phyloP scores from a whole-genome alignment of 768 basidiomycete genomes.

The Lepiota venenata region DNA sequence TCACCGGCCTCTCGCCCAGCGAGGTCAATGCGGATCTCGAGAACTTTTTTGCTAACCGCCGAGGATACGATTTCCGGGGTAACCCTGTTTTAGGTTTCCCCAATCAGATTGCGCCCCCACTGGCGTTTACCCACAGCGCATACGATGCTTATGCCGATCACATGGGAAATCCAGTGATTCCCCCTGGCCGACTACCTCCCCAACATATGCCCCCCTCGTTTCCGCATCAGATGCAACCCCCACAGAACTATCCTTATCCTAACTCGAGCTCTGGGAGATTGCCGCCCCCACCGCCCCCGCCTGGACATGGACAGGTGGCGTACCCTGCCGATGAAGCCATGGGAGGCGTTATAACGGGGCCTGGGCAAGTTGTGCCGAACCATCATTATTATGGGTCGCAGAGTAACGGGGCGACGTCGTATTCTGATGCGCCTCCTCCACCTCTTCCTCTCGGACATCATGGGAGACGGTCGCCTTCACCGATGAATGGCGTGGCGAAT shows the following conservation, averaged over 20 bases:
- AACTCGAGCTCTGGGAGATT: slow-evolving; percentile 1
- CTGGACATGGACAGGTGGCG: slow-evolving; percentile 7
- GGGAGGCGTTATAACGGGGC: slow-evolving; percentile 17
- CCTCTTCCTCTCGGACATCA: slow-evolving; percentile 15
- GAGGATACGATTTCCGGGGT: slow-evolving; percentile 9
- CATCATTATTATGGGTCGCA: slow-evolving; percentile 32
- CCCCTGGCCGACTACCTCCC: slow-evolving; percentile 13
- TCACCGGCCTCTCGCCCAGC: slow-evolving; percentile 39
- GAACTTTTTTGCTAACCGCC: slow-evolving; percentile 45
- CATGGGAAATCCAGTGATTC: slow-evolving; percentile 5
- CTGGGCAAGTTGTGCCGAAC: slow-evolving; percentile 22
- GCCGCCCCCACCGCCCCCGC: slow-evolving; percentile 8
- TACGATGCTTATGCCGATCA: slow-evolving; percentile 10
- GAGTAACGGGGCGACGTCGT: slow-evolving; percentile 14
- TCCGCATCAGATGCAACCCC: slow-evolving; percentile 6
- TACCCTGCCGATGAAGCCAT: slow-evolving; percentile 12
- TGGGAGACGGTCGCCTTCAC: slow-evolving; percentile 35
- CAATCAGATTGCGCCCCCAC: slow-evolving; percentile 5
- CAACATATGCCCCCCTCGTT: slow-evolving; percentile 5
- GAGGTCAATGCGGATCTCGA: slow-evolving; percentile 56
- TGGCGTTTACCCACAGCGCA: background rate
- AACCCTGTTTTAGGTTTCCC: slow-evolving; percentile 4
- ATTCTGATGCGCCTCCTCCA: slow-evolving; percentile 14
- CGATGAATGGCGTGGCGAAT: slow-evolving; percentile 27
- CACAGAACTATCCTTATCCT: slow-evolving; percentile 2